These are phyloP conservation scores for Waitea zeae DNA, from an alignment of 1,284 basidiomycete genomes.

Conservation along the genomic window DNA sequence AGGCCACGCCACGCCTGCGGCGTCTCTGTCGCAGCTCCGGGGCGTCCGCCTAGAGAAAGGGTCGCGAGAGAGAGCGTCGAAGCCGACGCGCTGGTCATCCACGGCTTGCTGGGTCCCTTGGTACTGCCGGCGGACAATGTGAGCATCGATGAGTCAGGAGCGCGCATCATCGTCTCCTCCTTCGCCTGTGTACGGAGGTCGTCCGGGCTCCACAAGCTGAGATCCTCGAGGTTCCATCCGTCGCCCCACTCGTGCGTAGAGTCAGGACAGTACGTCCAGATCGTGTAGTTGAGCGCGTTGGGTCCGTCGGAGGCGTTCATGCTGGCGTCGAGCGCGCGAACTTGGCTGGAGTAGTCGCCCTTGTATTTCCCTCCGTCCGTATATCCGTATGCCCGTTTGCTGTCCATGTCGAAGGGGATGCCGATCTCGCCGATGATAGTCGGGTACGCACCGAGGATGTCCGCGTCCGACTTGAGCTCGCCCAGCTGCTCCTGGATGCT, in stretches of 20 bases:
- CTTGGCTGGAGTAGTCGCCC: constrained; percentile 71
- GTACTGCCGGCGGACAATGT: too few relatives aligned
- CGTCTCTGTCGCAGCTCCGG: neutral
- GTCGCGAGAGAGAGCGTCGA: constrained; percentile 18
- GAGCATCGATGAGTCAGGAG: neutral
- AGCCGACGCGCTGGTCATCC: too few relatives aligned
- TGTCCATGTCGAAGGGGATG: constrained; percentile 86
- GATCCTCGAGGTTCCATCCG: constrained; percentile 92
- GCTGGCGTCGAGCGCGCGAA: constrained; percentile 82
- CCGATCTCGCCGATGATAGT: constrained; percentile 95
- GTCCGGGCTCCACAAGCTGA: constrained; percentile 78
- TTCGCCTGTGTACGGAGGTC: constrained; percentile 24
- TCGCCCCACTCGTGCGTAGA: constrained; percentile 82
- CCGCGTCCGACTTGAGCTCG: constrained; percentile 58
- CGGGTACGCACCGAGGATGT: constrained; percentile 63
- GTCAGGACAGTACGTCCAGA: constrained; percentile 86
- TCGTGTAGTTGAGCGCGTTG: constrained; percentile 70
- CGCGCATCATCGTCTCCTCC: constrained; percentile 4
- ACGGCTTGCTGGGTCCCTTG: too few relatives aligned
- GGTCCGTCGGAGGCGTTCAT: constrained; percentile 79
- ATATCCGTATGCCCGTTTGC: constrained; percentile 70
- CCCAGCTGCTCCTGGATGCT: constrained; percentile 76
- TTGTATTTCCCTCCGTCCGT: constrained; percentile 56
- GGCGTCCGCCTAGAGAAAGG: constrained; percentile 8
- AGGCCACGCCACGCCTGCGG: constrained; percentile 20